phyloP scores from a whole-genome alignment of 306 rosid species.

The Mucuna pruriens region DNA sequence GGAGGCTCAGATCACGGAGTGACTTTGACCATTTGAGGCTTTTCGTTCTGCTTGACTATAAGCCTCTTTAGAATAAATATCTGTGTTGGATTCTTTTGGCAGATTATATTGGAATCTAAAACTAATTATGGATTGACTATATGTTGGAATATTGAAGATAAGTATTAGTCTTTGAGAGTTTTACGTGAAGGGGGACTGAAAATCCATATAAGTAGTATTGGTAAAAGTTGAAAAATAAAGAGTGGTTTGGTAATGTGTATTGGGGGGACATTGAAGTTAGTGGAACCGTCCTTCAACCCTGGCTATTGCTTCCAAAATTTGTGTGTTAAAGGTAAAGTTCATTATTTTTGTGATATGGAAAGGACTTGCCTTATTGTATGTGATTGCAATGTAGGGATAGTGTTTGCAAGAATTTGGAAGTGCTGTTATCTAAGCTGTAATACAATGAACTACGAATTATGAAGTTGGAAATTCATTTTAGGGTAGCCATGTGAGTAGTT shows the following conservation, averaged over 20 bases:
- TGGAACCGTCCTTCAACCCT: neutral
- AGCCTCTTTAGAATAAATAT: neutral
- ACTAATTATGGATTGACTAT: neutral
- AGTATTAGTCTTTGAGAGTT: neutral
- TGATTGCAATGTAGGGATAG: neutral
- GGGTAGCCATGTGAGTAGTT: neutral
- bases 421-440: neutral
- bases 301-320: neutral
- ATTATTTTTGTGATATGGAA: neutral
- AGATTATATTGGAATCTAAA: neutral
- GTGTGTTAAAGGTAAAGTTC: neutral
- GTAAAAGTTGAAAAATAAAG: neutral
- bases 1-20: neutral
- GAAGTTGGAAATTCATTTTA: neutral
- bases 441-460: conserved; percentile 3
- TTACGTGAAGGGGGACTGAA: conserved; percentile 8
- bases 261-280: neutral
- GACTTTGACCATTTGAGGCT: conserved; percentile 19
- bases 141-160: neutral
- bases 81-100: neutral
- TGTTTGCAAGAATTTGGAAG: neutral
- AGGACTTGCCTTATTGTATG: neutral
- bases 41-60: neutral
- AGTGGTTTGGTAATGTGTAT: neutral
- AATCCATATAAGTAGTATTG: neutral